Evolutionary conservation across 176 grass and related monocot genomes (phyloP).

Genomic region (Eleusine coracana): DNA sequence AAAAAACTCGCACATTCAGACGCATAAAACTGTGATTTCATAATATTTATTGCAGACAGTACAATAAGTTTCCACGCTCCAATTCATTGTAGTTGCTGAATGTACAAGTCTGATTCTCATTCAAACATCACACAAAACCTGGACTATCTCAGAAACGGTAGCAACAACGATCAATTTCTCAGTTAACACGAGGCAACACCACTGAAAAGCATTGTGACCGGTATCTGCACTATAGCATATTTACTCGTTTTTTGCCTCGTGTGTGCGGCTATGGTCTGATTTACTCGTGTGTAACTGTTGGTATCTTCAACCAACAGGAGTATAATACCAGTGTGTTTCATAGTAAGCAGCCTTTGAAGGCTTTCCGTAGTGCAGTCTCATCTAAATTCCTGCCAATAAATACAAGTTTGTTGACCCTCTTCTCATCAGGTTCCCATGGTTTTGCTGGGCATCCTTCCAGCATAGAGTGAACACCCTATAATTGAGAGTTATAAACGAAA

Average conservation of each 20-base stretch:
- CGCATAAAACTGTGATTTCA: neutral
- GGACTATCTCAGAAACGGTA: neutral
- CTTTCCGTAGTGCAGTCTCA: slow-evolving; percentile 54
- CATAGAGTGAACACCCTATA: slow-evolving; percentile 69
- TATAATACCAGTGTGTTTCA: slow-evolving; percentile 19
- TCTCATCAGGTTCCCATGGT: slow-evolving; percentile 62
- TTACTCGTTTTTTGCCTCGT: too few relatives aligned
- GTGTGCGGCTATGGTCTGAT: neutral
- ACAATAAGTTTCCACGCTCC: neutral
- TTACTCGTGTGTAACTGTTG: neutral
- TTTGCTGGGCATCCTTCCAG: slow-evolving; percentile 73
- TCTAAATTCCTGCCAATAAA: slow-evolving; percentile 73
- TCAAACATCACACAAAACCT: neutral
- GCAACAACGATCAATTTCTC: neutral
- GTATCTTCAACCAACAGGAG: neutral
- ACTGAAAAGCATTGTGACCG: neutral
- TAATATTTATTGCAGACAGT: neutral
- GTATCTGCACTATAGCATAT: neutral
- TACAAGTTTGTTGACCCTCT: slow-evolving; percentile 65
- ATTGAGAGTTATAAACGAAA: neutral
- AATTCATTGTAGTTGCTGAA: neutral
- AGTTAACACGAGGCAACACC: neutral
- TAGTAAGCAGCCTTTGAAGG: slow-evolving; percentile 67
- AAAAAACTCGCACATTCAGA: neutral
- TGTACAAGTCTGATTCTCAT: neutral